Conservation (phyloP, 176 grass and related monocot species). For the Carex scoparia region DNA sequence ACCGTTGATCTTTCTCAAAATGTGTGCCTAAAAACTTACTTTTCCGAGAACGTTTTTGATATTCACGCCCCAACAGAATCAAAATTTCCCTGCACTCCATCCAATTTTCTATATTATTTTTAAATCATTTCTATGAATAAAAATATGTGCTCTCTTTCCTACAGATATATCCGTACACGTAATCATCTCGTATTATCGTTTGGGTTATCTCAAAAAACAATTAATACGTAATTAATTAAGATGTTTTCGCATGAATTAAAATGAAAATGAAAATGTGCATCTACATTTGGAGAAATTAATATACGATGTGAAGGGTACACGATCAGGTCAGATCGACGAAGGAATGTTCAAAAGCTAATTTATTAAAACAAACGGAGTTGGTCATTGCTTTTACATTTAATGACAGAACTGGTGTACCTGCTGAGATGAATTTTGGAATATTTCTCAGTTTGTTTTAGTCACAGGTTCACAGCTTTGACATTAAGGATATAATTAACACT, state of each 20-base stretch:
- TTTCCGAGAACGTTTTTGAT: too few species aligned
- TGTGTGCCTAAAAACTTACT: too few species aligned
- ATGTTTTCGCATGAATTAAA: background rate
- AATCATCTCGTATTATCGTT: background rate
- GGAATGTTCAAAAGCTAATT: background rate
- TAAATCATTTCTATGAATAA: too few species aligned
- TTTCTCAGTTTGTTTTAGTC: background rate
- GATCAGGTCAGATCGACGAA: background rate
- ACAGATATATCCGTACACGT: background rate
- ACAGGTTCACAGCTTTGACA: background rate
- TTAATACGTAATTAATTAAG: background rate
- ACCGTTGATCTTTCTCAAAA: too few species aligned
- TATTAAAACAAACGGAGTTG: background rate
- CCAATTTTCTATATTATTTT: too few species aligned
- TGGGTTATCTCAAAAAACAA: background rate
- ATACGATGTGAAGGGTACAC: background rate
- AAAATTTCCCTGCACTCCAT: too few species aligned
- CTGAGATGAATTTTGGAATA: background rate
- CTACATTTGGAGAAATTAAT: background rate
- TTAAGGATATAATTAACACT: background rate
- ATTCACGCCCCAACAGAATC: too few species aligned
- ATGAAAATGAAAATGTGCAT: background rate
- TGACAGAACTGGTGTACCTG: background rate
- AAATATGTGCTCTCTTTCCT: background rate
- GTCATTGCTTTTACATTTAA: background rate